Evolutionary conservation across 768 basidiomycete genomes (phyloP).

Genomic region (Psilocybe cyanescens): DNA sequence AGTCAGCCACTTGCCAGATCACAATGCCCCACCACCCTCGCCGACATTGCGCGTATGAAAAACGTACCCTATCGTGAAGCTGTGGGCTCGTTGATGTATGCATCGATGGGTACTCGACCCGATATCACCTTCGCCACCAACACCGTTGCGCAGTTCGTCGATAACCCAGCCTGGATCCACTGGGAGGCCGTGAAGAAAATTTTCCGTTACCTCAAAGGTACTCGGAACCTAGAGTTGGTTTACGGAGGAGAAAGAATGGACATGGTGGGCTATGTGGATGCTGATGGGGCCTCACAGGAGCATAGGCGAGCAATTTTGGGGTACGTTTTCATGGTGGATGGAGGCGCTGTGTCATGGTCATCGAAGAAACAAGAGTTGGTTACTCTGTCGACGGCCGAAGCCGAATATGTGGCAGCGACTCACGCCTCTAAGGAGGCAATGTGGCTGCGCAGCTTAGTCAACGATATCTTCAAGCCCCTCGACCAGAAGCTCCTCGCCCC

Average conservation of each 20-base stretch:
- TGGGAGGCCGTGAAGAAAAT: slow-evolving; percentile 14
- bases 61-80: slow-evolving; percentile 25
- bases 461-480: no score
- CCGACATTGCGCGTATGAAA: slow-evolving; percentile 20
- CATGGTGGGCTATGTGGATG: no score
- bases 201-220: slow-evolving; percentile 13
- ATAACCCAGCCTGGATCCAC: slow-evolving; percentile 3
- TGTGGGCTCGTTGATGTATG: slow-evolving; percentile 30
- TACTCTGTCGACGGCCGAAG: no score
- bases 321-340: no score
- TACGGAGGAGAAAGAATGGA: no score
- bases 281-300: no score
- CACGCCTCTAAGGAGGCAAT: no score
- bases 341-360: no score
- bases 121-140: slow-evolving; percentile 6
- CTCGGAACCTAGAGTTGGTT: neutral
- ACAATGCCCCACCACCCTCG: slow-evolving; percentile 19
- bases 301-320: neutral
- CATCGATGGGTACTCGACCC: neutral
- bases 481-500: no score
- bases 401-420: no score
- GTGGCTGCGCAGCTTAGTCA: no score
- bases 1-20: slow-evolving; percentile 19
- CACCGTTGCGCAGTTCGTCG: neutral
- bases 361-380: no score